Conservation (phyloP, 2,329 filamentous ascomycete genomes). For the Monilinia vaccinii-corymbosi region DNA sequence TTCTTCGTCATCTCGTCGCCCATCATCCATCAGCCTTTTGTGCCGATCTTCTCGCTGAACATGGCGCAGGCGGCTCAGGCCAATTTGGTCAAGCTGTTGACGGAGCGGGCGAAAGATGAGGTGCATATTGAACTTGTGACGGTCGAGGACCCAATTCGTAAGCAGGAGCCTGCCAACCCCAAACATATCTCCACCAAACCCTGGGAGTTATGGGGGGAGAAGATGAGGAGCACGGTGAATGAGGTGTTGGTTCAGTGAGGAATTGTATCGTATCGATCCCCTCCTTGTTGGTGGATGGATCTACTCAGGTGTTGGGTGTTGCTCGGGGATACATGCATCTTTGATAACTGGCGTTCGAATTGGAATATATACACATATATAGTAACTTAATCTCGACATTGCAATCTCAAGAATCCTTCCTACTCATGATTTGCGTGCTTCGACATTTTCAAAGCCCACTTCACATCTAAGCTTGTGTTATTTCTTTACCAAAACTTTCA, state of each 20-base stretch:
- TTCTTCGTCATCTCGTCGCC: slow-evolving; percentile 6
- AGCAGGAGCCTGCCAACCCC: slow-evolving; percentile 34
- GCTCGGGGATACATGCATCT: background rate
- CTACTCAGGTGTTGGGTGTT: background rate
- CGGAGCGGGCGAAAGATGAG: slow-evolving; percentile 27
- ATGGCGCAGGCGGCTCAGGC: slow-evolving; percentile 43
- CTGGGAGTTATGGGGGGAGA: slow-evolving; percentile 36
- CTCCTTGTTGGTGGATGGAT: background rate
- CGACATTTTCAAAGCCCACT: background rate
- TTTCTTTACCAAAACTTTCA: too few relatives aligned
- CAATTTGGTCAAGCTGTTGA: slow-evolving; percentile 39
- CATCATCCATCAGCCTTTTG: slow-evolving; percentile 32
- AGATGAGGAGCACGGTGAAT: slow-evolving; percentile 30
- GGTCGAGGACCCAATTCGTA: slow-evolving; percentile 36
- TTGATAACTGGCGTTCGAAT: background rate
- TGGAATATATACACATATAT: too few relatives aligned
- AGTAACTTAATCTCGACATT: background rate
- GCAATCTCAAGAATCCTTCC: background rate
- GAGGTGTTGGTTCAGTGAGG: slow-evolving; percentile 26
- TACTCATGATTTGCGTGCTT: background rate
- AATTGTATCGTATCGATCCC: too few relatives aligned
- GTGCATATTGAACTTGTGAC: slow-evolving; percentile 40
- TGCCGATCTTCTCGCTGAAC: slow-evolving; percentile 39
- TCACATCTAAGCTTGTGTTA: background rate
- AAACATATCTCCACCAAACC: slow-evolving; percentile 37